Base-by-base conservation (phyloP, 768 basidiomycete genomes). In the Sporobolomyces roseus region DNA sequence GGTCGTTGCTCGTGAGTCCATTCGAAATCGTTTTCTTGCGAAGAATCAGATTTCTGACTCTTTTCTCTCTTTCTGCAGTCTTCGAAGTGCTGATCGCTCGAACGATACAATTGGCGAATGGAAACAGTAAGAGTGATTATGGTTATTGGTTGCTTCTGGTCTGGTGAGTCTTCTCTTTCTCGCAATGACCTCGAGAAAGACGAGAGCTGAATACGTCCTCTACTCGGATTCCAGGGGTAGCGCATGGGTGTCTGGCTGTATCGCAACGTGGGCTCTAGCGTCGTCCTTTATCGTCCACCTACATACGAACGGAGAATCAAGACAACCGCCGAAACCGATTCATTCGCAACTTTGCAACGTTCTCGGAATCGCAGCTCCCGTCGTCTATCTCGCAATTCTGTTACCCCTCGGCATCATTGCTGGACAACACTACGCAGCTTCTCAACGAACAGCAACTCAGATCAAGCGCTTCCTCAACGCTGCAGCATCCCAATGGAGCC, bases 1-100 rank as follows among this genome's bases (percentile, higher is more conserved):
- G 12, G 62, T 70, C 61, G 36, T 64, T n/a, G 30, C 27, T 1
- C 27, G 63, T 70, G n/a, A 54, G 51, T 48, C 51, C 38, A n/a
- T n/a, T n/a, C n/a, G n/a, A 41, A 41, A 41, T 21, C n/a, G 21
- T 35, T 35, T 32, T 33, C 35, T 23, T 38, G 45, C 21, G 12
- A 23, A 46, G 12, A 23, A 14, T 46, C 45, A 6, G 45, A 13
- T 21, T 46, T 23, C 21, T 13, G 13, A 41, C 9, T 17, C 38
- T 46, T 46, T 7, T 16, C 45, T 46, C 33, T 27, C 10, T 4
- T 9, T 29, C 1, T 38, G 3, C 33, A 63, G 61, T 69, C 3
- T 69, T 64, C 9, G 61, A 63, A 23, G 41, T 51, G 5, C 16
- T 69, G 25, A 58, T 64, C 27, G 56, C 4, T 3, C 9, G 25